Evolutionary conservation across 2,329 filamentous ascomycete genomes (phyloP).

Genomic region (Fusarium pseudograminearum): DNA sequence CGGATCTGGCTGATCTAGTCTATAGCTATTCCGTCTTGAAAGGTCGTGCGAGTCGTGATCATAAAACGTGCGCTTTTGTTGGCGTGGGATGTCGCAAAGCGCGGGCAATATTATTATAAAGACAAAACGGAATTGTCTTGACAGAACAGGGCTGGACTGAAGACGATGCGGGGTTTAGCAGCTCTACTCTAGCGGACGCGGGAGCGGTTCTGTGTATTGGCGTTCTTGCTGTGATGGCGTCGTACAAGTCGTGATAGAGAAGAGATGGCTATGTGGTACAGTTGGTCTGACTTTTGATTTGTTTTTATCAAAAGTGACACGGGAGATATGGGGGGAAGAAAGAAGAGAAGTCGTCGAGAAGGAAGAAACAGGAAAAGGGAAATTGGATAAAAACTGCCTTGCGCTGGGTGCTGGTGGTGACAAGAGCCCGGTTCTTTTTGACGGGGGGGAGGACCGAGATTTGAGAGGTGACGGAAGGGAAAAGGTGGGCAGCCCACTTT

Average conservation of each 20-base stretch:
- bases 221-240: constrained; percentile 20
- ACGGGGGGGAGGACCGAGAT: constrained; percentile 37
- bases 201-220: constrained; percentile 30
- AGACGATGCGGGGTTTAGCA: constrained; percentile 46
- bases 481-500: constrained; percentile 44
- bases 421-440: constrained; percentile 44
- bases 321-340: constrained; percentile 1
- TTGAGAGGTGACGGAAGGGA: constrained; percentile 42
- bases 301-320: constrained; percentile 17
- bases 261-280: constrained; percentile 19
- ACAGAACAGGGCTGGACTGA: constrained; percentile 30
- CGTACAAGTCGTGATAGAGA: constrained; percentile 32
- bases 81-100: constrained; percentile 29
- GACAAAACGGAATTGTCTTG: constrained; percentile 10
- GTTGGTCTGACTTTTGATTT: constrained; percentile 7
- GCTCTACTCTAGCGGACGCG: constrained; percentile 35
- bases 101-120: constrained; percentile 31
- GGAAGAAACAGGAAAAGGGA: constrained; percentile 34
- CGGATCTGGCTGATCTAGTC: constrained; percentile 16
- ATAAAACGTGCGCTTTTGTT: constrained; percentile 30
- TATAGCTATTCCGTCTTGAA: constrained; percentile 21
- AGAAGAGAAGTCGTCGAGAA: constrained; percentile 24
- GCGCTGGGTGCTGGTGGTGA: constrained; percentile 38
- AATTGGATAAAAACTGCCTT: constrained; percentile 37
- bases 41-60: constrained; percentile 36